Conservation (phyloP, 129 eudicot species). For the Chrysanthemum makinoi region DNA sequence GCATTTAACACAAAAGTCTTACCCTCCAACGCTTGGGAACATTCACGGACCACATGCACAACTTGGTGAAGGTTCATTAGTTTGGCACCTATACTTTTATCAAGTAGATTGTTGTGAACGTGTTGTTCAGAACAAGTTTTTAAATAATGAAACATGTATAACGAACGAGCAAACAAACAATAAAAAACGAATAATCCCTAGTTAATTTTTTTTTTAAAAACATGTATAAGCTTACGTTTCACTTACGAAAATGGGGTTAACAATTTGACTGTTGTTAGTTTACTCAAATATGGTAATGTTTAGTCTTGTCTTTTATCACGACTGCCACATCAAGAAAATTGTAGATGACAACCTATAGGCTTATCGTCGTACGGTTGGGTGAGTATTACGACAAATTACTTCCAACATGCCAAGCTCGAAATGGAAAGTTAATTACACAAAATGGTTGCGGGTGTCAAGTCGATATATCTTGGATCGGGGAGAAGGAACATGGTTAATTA, state of each 20-base stretch:
- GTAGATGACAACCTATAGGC: not conserved
- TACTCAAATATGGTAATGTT: constrained; percentile 10
- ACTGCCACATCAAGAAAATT: not conserved
- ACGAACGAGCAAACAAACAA: not conserved
- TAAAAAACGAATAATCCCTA: not conserved
- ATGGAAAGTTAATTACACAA: constrained; percentile 7
- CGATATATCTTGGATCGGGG: constrained; percentile 5
- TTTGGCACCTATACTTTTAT: constrained; percentile 18
- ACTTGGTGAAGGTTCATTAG: constrained; percentile 15
- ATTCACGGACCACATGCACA: constrained; percentile 18
- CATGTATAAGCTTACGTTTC: no score
- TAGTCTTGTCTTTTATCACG: constrained; percentile 3
- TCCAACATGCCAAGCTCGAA: constrained; percentile 11
- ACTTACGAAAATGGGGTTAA: constrained; percentile 15
- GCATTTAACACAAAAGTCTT: not conserved
- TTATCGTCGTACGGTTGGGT: not conserved
- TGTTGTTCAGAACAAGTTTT: not conserved
- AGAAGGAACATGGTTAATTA: constrained; percentile 17
- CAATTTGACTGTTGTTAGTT: constrained; percentile 5
- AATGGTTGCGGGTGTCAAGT: constrained; percentile 3
- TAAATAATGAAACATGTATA: not conserved
- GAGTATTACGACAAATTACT: not conserved
- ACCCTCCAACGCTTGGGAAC: no score
- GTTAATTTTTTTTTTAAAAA: not conserved
- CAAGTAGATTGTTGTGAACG: not conserved